These are phyloP conservation scores for Vigna angularis DNA, from an alignment of 306 rosid genomes.

Conservation along the genomic window DNA sequence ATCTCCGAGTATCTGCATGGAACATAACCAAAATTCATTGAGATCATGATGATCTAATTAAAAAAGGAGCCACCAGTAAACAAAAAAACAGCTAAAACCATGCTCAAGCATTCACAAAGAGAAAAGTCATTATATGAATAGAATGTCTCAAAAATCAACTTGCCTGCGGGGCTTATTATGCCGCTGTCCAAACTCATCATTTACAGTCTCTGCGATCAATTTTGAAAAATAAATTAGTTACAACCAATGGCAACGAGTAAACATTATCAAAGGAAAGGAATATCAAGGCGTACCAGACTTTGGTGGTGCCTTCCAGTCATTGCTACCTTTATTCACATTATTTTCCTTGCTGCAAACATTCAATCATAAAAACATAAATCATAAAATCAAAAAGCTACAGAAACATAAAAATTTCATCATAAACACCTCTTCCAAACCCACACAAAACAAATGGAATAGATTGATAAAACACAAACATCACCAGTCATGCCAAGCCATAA, in stretches of 20 bases:
- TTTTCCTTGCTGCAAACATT: constrained; percentile 73
- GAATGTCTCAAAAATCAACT: constrained; percentile 36
- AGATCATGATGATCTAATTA: constrained; percentile 1
- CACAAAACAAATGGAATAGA: not conserved
- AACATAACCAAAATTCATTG: constrained; percentile 35
- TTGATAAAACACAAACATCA: not conserved
- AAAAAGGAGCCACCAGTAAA: constrained; percentile 29
- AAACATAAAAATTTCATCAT: constrained; percentile 5
- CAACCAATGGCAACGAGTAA: not conserved
- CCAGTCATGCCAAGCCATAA: constrained; percentile 7
- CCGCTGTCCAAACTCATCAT: constrained; percentile 83
- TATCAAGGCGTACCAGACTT: constrained; percentile 60
- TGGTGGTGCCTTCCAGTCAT: constrained; percentile 71
- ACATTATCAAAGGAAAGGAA: constrained; percentile 10
- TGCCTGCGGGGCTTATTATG: constrained; percentile 92
- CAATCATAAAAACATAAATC: constrained; percentile 22
- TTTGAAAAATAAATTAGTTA: constrained; percentile 26
- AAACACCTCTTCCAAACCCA: not conserved
- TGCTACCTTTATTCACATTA: constrained; percentile 57
- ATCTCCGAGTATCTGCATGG: constrained; percentile 92
- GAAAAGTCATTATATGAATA: not conserved
- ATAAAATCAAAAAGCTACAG: constrained; percentile 25
- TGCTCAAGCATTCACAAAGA: constrained; percentile 1
- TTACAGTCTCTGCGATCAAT: constrained; percentile 63
- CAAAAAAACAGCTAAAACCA: not conserved